Percentiles rank a stretch among this genome's conserved stretches.
phyloP scores from a whole-genome alignment of 2,329 filamentous ascomycete genomes.

The Daldinia sp. region DNA sequence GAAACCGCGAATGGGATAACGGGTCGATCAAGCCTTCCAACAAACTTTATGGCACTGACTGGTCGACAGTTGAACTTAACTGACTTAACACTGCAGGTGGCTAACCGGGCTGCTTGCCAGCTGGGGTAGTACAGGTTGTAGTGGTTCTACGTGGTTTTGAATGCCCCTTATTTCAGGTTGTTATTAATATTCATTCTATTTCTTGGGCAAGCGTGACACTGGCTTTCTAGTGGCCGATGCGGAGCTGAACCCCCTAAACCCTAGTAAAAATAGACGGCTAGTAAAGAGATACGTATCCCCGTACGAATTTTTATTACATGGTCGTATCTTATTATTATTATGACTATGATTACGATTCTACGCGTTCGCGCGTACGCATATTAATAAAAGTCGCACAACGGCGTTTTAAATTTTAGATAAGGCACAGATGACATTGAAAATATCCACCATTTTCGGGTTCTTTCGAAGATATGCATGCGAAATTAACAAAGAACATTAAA shows the following conservation, averaged over 20 bases:
- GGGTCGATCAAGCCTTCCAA: constrained; percentile 7
- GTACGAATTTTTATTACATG: neutral
- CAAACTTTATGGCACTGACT: neutral
- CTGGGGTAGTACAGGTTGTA: constrained; percentile 13
- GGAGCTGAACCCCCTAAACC: constrained; percentile 9
- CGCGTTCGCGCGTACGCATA: neutral
- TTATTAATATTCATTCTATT: constrained; percentile 18
- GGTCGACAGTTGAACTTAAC: too few species aligned
- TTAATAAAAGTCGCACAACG: neutral
- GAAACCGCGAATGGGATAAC: constrained; percentile 26
- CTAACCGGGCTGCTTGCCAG: constrained; percentile 6
- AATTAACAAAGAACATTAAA: neutral
- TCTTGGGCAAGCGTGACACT: neutral
- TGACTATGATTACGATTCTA: neutral
- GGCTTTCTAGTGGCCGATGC: constrained; percentile 16
- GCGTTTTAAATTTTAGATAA: neutral
- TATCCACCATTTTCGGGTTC: neutral
- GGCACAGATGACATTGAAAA: neutral
- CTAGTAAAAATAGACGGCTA: constrained; percentile 28
- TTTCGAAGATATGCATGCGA: neutral
- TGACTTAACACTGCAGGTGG: neutral
- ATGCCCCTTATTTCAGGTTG: constrained; percentile 35
- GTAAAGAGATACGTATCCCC: neutral
- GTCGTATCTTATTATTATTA: neutral
- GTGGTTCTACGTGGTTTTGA: constrained; percentile 25